phyloP scores from a whole-genome alignment of 2,329 filamentous ascomycete genomes.

The Coccinonectria pachysandricola region DNA sequence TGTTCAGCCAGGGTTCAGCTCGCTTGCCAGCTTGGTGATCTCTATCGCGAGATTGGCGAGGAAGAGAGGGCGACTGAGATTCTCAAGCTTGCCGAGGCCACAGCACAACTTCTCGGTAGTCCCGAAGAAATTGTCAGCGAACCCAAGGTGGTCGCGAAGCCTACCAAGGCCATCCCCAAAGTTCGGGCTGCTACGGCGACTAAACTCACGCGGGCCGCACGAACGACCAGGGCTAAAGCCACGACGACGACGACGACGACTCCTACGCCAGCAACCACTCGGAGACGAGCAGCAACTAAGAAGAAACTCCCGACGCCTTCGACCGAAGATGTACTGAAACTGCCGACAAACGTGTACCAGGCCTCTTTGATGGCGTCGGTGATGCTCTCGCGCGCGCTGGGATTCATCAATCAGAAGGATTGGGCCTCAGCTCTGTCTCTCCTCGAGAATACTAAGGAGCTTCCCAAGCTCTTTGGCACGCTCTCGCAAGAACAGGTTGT shows the following conservation, averaged over 20 bases:
- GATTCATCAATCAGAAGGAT: constrained; percentile 38
- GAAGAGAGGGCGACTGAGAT: constrained; percentile 32
- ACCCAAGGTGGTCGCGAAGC: constrained; percentile 5
- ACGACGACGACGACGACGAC: constrained; percentile 8
- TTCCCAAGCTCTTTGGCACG: constrained; percentile 30
- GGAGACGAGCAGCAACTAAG: constrained; percentile 9
- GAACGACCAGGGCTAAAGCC: constrained; percentile 14
- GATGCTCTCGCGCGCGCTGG: constrained; percentile 30
- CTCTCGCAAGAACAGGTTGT: constrained; percentile 45
- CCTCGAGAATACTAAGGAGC: constrained; percentile 39
- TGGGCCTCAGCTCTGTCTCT: constrained; percentile 48
- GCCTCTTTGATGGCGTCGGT: constrained; percentile 26
- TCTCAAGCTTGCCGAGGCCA: constrained; percentile 38
- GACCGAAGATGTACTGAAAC: constrained; percentile 6
- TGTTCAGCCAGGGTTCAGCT: constrained; percentile 30
- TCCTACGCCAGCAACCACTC: constrained; percentile 8
- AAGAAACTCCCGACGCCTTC: constrained; percentile 16
- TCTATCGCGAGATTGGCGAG: constrained; percentile 42
- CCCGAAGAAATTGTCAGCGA: constrained; percentile 8
- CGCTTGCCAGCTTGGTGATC: constrained; percentile 44
- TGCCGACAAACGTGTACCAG: constrained; percentile 25
- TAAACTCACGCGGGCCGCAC: constrained; percentile 16
- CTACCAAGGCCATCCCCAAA: constrained; percentile 7
- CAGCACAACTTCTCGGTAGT: constrained; percentile 27
- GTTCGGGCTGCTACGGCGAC: constrained; percentile 11